Conservation (phyloP, 352 stramenopile species). For the Thraustochytrium sp. region DNA sequence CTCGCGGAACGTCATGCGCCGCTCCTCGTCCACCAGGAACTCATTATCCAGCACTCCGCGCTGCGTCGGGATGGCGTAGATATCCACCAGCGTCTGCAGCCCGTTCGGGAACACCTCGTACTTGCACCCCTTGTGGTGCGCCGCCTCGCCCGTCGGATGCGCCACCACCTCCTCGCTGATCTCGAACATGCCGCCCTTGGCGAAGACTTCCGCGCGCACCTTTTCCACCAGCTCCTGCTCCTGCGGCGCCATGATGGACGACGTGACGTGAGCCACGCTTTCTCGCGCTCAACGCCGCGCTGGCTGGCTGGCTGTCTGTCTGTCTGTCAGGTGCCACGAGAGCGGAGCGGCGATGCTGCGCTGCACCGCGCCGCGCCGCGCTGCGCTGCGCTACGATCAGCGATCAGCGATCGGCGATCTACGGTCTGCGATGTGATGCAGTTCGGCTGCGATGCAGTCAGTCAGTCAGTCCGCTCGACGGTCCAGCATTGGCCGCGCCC, state of each 20-base stretch:
- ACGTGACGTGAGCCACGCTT: background rate
- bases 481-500: too few relatives aligned
- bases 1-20: conserved; percentile 14
- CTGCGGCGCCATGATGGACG: background rate
- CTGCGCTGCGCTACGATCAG: too few relatives aligned
- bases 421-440: too few relatives aligned
- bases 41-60: background rate
- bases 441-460: too few relatives aligned
- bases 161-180: background rate
- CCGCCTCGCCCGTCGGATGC: background rate
- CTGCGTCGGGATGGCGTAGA: conserved; percentile 3
- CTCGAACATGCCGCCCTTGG: background rate
- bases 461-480: too few relatives aligned
- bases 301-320: background rate
- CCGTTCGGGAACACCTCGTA: background rate
- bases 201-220: background rate
- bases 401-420: too few relatives aligned
- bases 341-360: too few relatives aligned
- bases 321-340: too few relatives aligned
- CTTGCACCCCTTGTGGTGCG: conserved; percentile 19
- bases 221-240: background rate
- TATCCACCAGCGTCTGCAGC: background rate
- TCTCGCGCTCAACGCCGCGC: background rate
- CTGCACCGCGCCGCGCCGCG: too few relatives aligned
- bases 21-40: conserved; percentile 39